These are phyloP conservation scores for Planoprotostelium fungivorum DNA, from an alignment of 78 protist species.

Conservation along the genomic window DNA sequence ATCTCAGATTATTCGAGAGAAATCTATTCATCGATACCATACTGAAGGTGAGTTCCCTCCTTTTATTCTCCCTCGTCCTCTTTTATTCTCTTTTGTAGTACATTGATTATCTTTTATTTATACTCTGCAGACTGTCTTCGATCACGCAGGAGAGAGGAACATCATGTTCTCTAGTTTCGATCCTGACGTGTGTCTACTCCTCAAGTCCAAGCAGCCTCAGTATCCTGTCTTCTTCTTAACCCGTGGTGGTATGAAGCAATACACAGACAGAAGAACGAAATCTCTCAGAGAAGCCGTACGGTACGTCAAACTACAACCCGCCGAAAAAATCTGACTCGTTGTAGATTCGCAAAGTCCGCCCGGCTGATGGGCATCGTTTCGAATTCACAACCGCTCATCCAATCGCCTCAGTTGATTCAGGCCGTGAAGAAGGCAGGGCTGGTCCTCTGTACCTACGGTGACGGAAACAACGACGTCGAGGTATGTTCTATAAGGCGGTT, in stretches of 20 bases:
- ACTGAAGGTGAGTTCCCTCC: constrained; percentile 8
- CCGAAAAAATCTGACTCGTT: background rate
- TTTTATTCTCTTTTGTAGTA: background rate
- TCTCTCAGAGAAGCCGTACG: constrained; percentile 44
- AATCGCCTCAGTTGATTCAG: constrained; percentile 42
- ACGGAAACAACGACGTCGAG: constrained; percentile 56
- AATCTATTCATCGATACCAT: constrained; percentile 39
- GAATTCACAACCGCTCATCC: constrained; percentile 31
- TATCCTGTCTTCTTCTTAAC: constrained; percentile 76
- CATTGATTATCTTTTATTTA: background rate
- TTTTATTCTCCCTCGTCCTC: background rate
- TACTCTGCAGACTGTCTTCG: constrained; percentile 21
- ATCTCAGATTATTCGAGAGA: constrained; percentile 30
- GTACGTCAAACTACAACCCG: too few species aligned
- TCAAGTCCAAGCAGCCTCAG: constrained; percentile 60
- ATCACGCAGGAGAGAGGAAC: constrained; percentile 50
- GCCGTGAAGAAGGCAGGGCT: constrained; percentile 52
- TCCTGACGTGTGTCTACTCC: constrained; percentile 50
- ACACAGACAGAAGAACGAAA: constrained; percentile 51
- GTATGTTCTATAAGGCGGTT: background rate
- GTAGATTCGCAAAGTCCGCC: constrained; percentile 38
- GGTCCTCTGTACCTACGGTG: constrained; percentile 65
- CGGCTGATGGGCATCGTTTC: constrained; percentile 60
- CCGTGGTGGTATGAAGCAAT: constrained; percentile 40
- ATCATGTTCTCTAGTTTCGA: constrained; percentile 73